Evolutionary conservation across 257 asterid species (phyloP), one percentile per base, ranked within the genome.

Genomic region (Salvia splendens): DNA sequence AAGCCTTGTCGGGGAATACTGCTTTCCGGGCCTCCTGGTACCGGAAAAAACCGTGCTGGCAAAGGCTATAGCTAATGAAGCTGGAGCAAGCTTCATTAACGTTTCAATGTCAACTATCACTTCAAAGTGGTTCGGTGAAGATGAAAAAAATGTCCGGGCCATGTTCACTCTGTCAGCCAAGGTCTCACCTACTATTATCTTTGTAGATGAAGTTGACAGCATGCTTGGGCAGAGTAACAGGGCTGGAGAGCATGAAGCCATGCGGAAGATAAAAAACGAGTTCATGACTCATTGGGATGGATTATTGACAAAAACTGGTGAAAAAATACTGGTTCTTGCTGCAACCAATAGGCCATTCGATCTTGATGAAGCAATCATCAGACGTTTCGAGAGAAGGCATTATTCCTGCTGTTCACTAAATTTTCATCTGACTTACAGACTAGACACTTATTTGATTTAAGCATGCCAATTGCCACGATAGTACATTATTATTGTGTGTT

Each of bases 281-380:
- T 92, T 92, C 86, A 89, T 89, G 97, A 75, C 96, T 52, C 93
- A 87, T 7, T 92, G 98, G 98, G 98, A 92, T 79, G 97, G 98
- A 15, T 69, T 92, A 58, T 55, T 84, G 73, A 80, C 98, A 15
- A 86, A 89, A 76, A 66, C 97, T 52, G 93, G 96, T 38, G 96
- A 86, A 74, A 83, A 86, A 68, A 89, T 92, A 69, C 76, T 92
- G 59, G 96, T 92, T 69, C 96, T 92, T 61, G 97, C 96, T 60
- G 98, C 97, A 16, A 92, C 98, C 28, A 92, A 92, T 69, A 78
- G 98, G 69, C 97, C 98, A 24, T 89, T 92, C 64, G 98, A 92
- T 81, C 97, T 92, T n/a, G 98, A 92, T 60, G 97, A 89, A 81
- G 97, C 97, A 65, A 87, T 89, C 76, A 92, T 92, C 12, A 77